Evolutionary conservation across 225 moss, liverwort and hornwort genomes (phyloP).

Genomic region (Physcomitrellopsis africana): DNA sequence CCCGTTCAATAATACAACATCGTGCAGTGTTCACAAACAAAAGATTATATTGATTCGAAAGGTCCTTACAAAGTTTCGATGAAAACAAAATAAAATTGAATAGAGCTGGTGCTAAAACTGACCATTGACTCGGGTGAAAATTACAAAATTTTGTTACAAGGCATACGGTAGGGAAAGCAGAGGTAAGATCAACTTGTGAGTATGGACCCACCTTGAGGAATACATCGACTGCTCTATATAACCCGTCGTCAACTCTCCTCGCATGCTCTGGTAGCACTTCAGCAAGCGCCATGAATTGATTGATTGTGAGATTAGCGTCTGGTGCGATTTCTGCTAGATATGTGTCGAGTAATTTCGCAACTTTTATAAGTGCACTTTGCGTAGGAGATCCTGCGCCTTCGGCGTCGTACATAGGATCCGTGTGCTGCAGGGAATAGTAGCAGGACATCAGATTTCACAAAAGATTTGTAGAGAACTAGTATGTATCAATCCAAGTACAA

Average conservation of each 20-base stretch:
- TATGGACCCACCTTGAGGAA: conserved; percentile 71
- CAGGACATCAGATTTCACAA: neutral
- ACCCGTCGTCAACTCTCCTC: conserved; percentile 76
- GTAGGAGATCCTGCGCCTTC: conserved; percentile 64
- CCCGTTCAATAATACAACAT: neutral
- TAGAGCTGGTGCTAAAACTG: too few relatives aligned
- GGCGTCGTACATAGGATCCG: conserved; percentile 55
- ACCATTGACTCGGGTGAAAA: neutral
- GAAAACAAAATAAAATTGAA: too few relatives aligned
- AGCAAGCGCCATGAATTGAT: conserved; percentile 74
- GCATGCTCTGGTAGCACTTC: conserved; percentile 84
- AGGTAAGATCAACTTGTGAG: neutral
- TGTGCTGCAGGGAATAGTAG: conserved; percentile 31
- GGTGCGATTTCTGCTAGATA: conserved; percentile 93
- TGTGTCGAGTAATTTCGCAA: conserved; percentile 85
- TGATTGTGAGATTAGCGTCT: conserved; percentile 79
- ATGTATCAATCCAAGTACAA: neutral
- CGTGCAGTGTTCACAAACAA: neutral
- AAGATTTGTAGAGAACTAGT: neutral
- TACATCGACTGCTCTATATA: conserved; percentile 92
- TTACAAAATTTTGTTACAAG: too few relatives aligned
- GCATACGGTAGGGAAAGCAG: neutral
- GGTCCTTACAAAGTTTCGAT: neutral
- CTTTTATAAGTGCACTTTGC: conserved; percentile 72
- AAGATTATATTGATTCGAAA: neutral